phyloP scores from a whole-genome alignment of 768 basidiomycete genomes.

The Tulasnella sp. region DNA sequence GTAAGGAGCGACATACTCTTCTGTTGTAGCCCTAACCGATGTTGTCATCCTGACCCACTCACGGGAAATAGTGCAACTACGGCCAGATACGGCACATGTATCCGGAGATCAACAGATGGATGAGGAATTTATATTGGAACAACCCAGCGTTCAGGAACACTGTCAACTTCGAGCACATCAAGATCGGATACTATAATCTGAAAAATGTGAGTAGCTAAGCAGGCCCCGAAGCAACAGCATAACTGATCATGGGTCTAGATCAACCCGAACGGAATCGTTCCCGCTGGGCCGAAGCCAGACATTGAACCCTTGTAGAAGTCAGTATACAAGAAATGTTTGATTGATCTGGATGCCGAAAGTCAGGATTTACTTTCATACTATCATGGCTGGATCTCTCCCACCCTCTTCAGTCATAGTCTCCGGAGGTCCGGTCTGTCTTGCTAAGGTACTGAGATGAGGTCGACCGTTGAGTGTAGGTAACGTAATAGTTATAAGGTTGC shows the following conservation, averaged over 20 bases:
- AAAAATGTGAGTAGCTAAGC: conserved; percentile 3
- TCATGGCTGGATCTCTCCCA: too few relatives aligned
- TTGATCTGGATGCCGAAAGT: neutral
- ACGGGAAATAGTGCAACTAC: conserved; percentile 48
- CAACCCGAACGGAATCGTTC: conserved; percentile 1
- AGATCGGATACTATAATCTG: conserved; percentile 47
- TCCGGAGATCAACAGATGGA: conserved; percentile 77
- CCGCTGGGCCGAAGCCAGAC: conserved; percentile 1
- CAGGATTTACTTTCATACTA: too few relatives aligned
- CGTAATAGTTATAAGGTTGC: too few relatives aligned
- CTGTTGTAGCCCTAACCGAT: neutral
- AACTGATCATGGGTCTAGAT: neutral
- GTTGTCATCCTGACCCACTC: neutral
- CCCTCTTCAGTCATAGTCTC: too few relatives aligned
- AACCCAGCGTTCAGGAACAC: conserved; percentile 74
- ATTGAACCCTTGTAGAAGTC: conserved; percentile 18
- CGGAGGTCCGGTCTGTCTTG: too few relatives aligned
- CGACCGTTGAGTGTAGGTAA: too few relatives aligned
- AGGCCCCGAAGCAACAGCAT: too few relatives aligned
- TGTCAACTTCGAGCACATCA: conserved; percentile 85
- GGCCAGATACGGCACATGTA: conserved; percentile 78
- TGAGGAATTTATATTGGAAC: conserved; percentile 87
- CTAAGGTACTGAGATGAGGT: too few relatives aligned
- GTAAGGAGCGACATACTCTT: neutral
- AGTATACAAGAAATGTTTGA: too few relatives aligned